phyloP scores from a whole-genome alignment of 2,329 filamentous ascomycete species.

The Curvularia sp. region DNA sequence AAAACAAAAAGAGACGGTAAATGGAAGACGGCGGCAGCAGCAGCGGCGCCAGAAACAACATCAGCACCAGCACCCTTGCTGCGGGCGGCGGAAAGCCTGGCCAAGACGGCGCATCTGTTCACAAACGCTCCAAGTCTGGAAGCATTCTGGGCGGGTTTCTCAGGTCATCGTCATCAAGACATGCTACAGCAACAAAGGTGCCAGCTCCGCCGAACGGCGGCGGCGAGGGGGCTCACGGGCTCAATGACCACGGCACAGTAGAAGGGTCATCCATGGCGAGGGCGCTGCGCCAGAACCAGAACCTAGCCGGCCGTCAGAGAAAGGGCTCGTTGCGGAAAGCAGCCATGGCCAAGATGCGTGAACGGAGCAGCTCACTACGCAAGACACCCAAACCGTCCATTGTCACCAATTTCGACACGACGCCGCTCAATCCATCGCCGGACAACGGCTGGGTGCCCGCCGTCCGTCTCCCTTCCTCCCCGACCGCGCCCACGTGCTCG shows the following conservation, averaged over 20 bases:
- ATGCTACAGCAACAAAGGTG: constrained; percentile 25
- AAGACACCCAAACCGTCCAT: constrained; percentile 29
- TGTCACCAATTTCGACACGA: constrained; percentile 48
- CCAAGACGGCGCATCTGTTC: constrained; percentile 9
- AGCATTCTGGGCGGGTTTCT: constrained; percentile 66
- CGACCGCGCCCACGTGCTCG: constrained; percentile 14
- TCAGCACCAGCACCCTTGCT: not conserved
- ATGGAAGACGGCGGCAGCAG: constrained; percentile 34
- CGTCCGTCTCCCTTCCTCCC: constrained; percentile 25
- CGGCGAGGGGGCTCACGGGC: constrained; percentile 26
- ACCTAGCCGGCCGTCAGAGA: constrained; percentile 64
- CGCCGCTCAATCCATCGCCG: constrained; percentile 45
- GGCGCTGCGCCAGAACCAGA: constrained; percentile 59
- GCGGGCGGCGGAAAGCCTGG: constrained; percentile 9
- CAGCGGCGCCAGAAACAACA: not conserved
- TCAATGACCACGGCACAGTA: constrained; percentile 39
- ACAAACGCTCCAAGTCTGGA: constrained; percentile 63
- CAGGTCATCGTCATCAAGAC: constrained; percentile 22
- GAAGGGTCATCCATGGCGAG: constrained; percentile 34
- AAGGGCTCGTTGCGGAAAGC: constrained; percentile 88
- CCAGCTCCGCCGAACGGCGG: constrained; percentile 36
- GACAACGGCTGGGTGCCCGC: constrained; percentile 37
- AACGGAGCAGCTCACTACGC: constrained; percentile 39
- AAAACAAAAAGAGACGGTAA: constrained; percentile 7
- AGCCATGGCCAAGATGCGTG: constrained; percentile 69